Evolutionary conservation across 306 rosid species (phyloP).

Genomic region (Oemleria cerasiformis): DNA sequence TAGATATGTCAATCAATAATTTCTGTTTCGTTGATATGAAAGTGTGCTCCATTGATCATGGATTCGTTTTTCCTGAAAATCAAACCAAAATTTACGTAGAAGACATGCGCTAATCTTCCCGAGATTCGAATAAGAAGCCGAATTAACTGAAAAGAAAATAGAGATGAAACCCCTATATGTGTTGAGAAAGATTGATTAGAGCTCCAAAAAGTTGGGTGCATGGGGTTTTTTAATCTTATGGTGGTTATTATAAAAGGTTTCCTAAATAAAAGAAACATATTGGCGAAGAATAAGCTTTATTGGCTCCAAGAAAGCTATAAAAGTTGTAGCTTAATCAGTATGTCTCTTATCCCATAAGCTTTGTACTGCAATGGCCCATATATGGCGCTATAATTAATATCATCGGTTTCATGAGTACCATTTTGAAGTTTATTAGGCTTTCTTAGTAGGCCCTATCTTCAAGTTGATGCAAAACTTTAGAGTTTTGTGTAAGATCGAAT

Average conservation of each 20-base stretch:
- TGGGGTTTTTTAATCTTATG: constrained; percentile 25
- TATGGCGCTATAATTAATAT: too few species aligned
- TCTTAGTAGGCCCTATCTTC: constrained; percentile 29
- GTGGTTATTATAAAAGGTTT: constrained; percentile 55
- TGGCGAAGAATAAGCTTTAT: constrained; percentile 37
- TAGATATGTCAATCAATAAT: too few species aligned
- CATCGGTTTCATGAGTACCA: too few species aligned
- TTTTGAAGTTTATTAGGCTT: constrained; percentile 25
- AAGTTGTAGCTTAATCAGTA: constrained; percentile 36
- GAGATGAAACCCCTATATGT: constrained; percentile 22
- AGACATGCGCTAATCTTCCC: too few species aligned
- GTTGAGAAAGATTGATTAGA: constrained; percentile 52
- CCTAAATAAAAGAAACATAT: constrained; percentile 42
- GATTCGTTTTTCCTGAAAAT: too few species aligned
- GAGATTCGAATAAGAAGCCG: too few species aligned
- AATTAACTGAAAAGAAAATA: background rate
- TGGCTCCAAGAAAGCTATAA: constrained; percentile 42
- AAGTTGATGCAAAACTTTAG: constrained; percentile 28
- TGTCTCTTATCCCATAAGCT: constrained; percentile 36
- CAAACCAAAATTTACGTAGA: too few species aligned
- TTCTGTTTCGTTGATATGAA: too few species aligned
- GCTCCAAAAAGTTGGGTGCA: constrained; percentile 49
- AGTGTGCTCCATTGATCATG: too few species aligned
- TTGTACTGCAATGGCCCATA: constrained; percentile 15
- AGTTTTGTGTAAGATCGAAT: background rate